Percentiles rank a stretch among this genome's conserved stretches.
Evolutionary conservation across 495 filamentous ascomycete genomes (phyloP).

Genomic region (Penicillium alfredii): DNA sequence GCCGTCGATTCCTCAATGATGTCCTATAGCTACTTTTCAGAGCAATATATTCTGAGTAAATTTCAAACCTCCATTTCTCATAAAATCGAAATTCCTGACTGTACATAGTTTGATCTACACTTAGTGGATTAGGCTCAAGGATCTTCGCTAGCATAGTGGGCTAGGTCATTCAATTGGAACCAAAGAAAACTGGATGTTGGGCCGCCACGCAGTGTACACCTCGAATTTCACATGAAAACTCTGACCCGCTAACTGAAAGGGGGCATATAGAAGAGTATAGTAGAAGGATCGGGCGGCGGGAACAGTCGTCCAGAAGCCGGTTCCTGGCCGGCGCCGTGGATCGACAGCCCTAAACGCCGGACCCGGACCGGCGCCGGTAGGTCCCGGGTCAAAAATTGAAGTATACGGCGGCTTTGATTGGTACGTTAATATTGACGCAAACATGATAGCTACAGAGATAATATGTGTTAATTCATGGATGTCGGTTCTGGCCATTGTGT

Average conservation of each 20-base stretch:
- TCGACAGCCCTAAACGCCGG: slow-evolving; percentile 20
- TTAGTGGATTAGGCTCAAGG: no score
- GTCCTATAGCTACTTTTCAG: no score
- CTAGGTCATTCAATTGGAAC: background rate
- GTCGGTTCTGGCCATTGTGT: no score
- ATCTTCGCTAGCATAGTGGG: slow-evolving; percentile 5
- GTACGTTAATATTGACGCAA: slow-evolving; percentile 9
- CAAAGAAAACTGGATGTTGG: slow-evolving; percentile 4
- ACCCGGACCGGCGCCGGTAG: slow-evolving; percentile 25
- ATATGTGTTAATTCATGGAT: no score
- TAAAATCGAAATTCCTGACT: no score
- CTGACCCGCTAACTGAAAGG: no score
- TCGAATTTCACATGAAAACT: slow-evolving; percentile 12
- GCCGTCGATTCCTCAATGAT: slow-evolving; percentile 34
- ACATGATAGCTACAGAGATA: slow-evolving; percentile 16
- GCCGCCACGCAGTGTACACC: slow-evolving; percentile 8
- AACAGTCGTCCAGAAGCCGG: slow-evolving; percentile 17
- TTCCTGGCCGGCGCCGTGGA: slow-evolving; percentile 21
- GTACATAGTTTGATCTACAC: no score
- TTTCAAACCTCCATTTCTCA: background rate
- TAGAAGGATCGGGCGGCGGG: slow-evolving; percentile 11
- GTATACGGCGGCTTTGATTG: slow-evolving; percentile 19
- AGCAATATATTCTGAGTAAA: slow-evolving; percentile 1
- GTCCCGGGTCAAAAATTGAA: slow-evolving; percentile 10
- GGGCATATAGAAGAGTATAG: no score